These are phyloP conservation scores for Pecoramyces ruminantium DNA, from an alignment of 192 early-diverging fungal genomes.

Conservation along the genomic window DNA sequence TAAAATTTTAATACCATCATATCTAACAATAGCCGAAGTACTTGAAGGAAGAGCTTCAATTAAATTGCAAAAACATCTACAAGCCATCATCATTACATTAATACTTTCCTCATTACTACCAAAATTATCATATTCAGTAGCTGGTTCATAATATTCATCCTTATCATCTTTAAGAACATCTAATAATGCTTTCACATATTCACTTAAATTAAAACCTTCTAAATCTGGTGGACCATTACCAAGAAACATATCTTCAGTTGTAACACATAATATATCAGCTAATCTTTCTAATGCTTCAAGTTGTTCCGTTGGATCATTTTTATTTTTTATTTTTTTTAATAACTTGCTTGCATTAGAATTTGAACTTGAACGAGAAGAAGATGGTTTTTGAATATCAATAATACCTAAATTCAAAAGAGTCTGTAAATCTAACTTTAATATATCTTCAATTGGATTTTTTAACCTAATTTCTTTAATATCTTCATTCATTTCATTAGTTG, in stretches of 20 bases:
- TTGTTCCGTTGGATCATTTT: background rate
- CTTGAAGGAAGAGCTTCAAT: slow-evolving; percentile 71
- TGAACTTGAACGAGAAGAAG: background rate
- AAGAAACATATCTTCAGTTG: background rate
- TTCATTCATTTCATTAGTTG: background rate
- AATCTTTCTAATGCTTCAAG: background rate
- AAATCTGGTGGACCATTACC: background rate
- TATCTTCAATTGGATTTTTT: background rate
- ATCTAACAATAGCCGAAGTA: slow-evolving; percentile 38
- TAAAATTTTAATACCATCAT: slow-evolving; percentile 50
- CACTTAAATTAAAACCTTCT: background rate
- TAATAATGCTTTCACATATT: background rate
- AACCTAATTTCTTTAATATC: background rate
- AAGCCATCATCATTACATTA: slow-evolving; percentile 62
- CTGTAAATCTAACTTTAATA: background rate
- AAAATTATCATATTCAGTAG: background rate
- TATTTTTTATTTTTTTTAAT: background rate
- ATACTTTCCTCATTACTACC: background rate
- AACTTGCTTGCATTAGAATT: background rate
- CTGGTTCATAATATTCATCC: background rate
- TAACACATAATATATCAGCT: background rate
- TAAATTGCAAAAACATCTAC: slow-evolving; percentile 76
- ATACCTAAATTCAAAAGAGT: background rate
- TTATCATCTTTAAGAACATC: background rate
- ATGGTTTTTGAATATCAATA: background rate